Evolutionary conservation across 2,329 filamentous ascomycete species (phyloP).

Genomic region (Epichloe hybrida): DNA sequence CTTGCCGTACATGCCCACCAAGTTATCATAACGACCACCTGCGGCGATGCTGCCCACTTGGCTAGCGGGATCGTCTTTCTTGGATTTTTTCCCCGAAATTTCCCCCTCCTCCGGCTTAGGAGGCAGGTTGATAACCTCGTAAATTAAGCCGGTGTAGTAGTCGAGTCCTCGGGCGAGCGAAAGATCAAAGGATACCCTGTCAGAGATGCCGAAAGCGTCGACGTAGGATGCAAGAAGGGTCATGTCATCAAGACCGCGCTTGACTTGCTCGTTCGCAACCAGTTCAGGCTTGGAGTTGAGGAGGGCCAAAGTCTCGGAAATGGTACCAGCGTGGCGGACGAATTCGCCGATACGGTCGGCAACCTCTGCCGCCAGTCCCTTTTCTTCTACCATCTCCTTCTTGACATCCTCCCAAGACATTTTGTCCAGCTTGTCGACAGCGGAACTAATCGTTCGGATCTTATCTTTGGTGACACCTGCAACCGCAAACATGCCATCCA

Average conservation of each 20-base stretch:
- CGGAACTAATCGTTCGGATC: conserved; percentile 78
- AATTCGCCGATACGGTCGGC: conserved; percentile 82
- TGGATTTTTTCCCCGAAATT: conserved; percentile 29
- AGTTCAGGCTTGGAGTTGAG: conserved; percentile 56
- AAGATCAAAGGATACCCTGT: conserved; percentile 76
- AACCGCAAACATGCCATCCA: conserved; percentile 85
- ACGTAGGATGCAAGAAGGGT: conserved; percentile 69
- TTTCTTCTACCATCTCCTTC: conserved; percentile 87
- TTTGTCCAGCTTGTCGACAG: conserved; percentile 95
- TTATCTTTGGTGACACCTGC: conserved; percentile 80
- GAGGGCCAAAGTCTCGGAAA: conserved; percentile 54
- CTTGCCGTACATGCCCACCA: conserved; percentile 91
- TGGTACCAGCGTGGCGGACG: conserved; percentile 62
- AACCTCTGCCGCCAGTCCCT: conserved; percentile 61
- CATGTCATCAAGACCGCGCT: conserved; percentile 71
- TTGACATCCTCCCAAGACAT: conserved; percentile 78
- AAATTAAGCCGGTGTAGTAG: conserved; percentile 85
- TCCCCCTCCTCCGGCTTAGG: no score
- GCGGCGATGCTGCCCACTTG: conserved; percentile 77
- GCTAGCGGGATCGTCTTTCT: conserved; percentile 38
- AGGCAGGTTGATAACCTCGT: conserved; percentile 56
- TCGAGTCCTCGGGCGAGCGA: conserved; percentile 83
- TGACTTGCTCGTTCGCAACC: conserved; percentile 58
- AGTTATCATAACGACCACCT: conserved; percentile 81
- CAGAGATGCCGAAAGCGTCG: conserved; percentile 58